Evolutionary conservation across 208 protist genomes (phyloP).

Genomic region (Wallacemonas sp.): DNA sequence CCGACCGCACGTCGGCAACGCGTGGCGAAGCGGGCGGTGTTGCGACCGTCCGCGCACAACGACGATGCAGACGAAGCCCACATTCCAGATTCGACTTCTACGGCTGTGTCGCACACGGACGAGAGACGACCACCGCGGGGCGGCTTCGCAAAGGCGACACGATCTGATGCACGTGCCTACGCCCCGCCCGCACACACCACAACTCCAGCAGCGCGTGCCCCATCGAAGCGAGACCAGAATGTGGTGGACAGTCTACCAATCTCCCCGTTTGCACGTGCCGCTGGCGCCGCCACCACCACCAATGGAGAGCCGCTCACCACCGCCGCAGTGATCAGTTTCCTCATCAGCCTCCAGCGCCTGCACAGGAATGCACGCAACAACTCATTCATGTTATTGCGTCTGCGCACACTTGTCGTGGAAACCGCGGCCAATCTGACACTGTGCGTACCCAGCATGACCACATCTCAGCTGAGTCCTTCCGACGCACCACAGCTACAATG

Average conservation of each 20-base stretch:
- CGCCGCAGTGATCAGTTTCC: slow-evolving; percentile 4
- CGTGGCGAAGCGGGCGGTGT: not conserved
- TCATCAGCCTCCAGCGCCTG: slow-evolving; percentile 15
- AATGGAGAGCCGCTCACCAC: slow-evolving; percentile 2
- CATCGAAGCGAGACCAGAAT: too few relatives aligned
- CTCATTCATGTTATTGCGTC: not conserved
- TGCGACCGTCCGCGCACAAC: not conserved
- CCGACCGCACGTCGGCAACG: too few relatives aligned
- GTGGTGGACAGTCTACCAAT: too few relatives aligned
- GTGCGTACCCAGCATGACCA: not conserved
- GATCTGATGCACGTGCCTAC: too few relatives aligned
- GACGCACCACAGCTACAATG: not conserved
- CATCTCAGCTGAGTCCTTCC: too few relatives aligned
- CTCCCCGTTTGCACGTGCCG: not conserved
- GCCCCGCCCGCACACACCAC: too few relatives aligned
- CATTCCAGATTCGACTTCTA: too few relatives aligned
- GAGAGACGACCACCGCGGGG: too few relatives aligned
- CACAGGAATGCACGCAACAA: not conserved
- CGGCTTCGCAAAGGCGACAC: too few relatives aligned
- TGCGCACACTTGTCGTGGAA: not conserved
- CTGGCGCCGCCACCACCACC: too few relatives aligned
- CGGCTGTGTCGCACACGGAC: too few relatives aligned
- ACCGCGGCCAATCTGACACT: not conserved
- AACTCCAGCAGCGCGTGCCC: too few relatives aligned
- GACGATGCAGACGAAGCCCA: not conserved